phyloP scores from a whole-genome alignment of 148 eudicot genomes.

The Vaccinium corymbosum region DNA sequence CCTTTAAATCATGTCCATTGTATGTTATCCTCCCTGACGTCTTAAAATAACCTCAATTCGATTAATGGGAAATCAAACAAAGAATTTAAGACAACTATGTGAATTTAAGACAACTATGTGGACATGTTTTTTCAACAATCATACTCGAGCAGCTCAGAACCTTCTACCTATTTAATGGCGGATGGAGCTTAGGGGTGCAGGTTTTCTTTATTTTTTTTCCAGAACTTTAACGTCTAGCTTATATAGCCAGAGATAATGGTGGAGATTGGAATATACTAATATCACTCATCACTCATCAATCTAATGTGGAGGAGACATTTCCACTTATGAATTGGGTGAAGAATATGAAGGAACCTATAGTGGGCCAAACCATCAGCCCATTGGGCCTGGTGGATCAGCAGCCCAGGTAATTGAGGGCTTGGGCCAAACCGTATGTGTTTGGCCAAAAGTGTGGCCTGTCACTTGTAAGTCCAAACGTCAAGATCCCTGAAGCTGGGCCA shows the following conservation, averaged over 20 bases:
- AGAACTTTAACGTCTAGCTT: neutral
- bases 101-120: neutral
- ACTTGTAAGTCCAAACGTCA: too few species aligned
- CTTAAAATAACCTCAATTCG: conserved; percentile 39
- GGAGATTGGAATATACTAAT: neutral
- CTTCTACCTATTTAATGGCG: neutral
- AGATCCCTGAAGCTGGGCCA: too few species aligned
- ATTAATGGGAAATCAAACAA: conserved; percentile 16
- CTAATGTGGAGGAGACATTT: neutral
- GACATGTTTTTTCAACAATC: neutral
- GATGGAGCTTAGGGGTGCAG: neutral
- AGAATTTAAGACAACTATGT: neutral
- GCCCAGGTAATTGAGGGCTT: too few species aligned
- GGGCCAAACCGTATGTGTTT: too few species aligned
- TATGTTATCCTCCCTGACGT: conserved; percentile 72
- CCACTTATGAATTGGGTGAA: neutral
- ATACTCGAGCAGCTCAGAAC: neutral
- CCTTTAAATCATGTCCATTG: conserved; percentile 70
- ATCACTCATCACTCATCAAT: neutral
- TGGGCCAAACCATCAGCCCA: too few species aligned
- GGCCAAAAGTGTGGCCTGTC: too few species aligned
- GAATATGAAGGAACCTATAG: neutral
- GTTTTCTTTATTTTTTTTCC: neutral
- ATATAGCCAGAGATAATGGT: neutral
- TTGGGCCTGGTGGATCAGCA: too few species aligned